A percentile compares a stretch with the other conserved stretches of the same genome.
Conservation (phyloP, 495 filamentous ascomycete genomes). For the Jackrogersella multiformis region DNA sequence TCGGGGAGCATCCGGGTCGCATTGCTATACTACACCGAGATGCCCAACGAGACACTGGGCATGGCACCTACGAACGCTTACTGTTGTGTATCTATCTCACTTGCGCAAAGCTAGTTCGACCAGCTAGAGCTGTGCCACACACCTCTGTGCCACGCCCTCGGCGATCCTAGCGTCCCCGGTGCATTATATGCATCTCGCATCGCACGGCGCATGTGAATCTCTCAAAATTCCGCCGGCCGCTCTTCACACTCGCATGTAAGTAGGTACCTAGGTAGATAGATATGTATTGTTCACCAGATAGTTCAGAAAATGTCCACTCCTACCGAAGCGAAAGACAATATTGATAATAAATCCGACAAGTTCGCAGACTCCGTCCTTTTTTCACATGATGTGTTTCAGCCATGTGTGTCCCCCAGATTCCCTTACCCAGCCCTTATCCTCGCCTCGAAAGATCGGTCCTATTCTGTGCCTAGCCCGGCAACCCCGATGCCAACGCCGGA, state of each 20-base stretch:
- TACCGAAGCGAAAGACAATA: too few relatives aligned
- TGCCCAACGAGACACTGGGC: neutral
- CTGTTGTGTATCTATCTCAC: conserved; percentile 4
- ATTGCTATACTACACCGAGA: neutral
- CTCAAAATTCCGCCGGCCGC: neutral
- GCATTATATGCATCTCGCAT: conserved; percentile 6
- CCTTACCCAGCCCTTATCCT: neutral
- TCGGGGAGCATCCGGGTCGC: neutral
- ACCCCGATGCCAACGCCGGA: conserved; percentile 16
- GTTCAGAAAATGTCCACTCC: too few relatives aligned
- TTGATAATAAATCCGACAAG: neutral
- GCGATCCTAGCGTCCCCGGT: neutral
- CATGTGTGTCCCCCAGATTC: conserved; percentile 2
- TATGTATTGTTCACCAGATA: neutral
- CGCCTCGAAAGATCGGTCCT: conserved; percentile 11
- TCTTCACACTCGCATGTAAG: too few relatives aligned
- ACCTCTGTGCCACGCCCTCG: conserved; percentile 1
- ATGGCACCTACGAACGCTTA: conserved; percentile 3
- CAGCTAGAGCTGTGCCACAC: conserved; percentile 1
- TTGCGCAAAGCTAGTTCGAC: neutral
- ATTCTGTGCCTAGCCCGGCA: conserved; percentile 1
- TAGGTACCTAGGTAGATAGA: too few relatives aligned
- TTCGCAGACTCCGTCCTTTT: conserved; percentile 1
- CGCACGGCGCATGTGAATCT: conserved; percentile 2
- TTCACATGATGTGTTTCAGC: neutral